Evolutionary conservation across 2,329 filamentous ascomycete genomes (phyloP), one percentile per base, ranked within the genome.

Genomic region (Coniochaeta hoffmannii): DNA sequence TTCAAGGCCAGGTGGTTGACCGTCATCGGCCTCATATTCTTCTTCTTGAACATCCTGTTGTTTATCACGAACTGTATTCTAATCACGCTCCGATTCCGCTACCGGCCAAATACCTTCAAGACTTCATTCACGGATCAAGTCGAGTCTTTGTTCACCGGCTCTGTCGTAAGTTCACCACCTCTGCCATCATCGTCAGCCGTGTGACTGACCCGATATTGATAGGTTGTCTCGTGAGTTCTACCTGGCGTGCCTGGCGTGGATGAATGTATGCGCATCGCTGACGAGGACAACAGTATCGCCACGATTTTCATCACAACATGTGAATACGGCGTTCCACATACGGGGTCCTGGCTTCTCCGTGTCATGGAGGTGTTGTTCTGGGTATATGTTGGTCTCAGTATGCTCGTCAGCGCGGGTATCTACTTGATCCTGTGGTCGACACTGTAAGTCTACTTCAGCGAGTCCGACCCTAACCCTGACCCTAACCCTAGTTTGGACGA

Each of bases 281-380:
- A 73, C 75, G 5, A 79, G 76, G 38, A 50, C 68, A 78, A 10
- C 56, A 90, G 87, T 15, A 79, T 88, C 58, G 89, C 86, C 22
- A 90, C 90, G 38, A 82, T 92, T 30, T 74, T 90, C 61, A 89
- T 90, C 64, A 93, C 90, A 60, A 82, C 88, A 30, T 87, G 85
- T 41, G 84, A 94, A 65, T 94, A 91, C 66, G 89, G 88, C 1
- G 74, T 84, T 6, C 75, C 78, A n/a, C 70, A 78, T 54, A 76
- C 77, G 4, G 87, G 82, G 0, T 67, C 72, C 4, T 94, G 86
- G 85, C 76, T 89, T 8, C 69, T 79, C 30, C 67, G 64, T 19
- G 69, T 70, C 2, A 86, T 91, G 75, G 76, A 83, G 50, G 74
- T 87, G 22, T 63, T 90, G 49, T 94, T 88, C 68, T 94, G 89